Conservation (phyloP, 306 rosid genomes). For the Pterocarpus macrocarpus region DNA sequence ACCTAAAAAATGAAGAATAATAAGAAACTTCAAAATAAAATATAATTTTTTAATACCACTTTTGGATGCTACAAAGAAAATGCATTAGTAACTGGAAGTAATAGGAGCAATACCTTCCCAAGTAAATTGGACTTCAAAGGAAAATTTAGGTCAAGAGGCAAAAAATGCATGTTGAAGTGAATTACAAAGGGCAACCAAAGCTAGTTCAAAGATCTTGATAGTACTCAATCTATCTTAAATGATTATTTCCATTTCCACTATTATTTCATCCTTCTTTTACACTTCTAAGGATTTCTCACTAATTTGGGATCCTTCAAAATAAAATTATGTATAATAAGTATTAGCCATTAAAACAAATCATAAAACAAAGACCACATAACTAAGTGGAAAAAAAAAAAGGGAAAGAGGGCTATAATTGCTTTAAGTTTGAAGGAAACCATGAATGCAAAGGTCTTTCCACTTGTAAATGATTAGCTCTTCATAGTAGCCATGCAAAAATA, state of each 20-base stretch:
- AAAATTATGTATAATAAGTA: conserved; percentile 6
- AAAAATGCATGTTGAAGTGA: conserved; percentile 92
- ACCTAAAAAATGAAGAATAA: not conserved
- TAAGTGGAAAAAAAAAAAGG: not conserved
- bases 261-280: conserved; percentile 64
- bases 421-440: too few species aligned
- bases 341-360: conserved; percentile 37
- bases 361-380: too few species aligned
- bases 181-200: conserved; percentile 86
- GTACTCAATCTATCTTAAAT: conserved; percentile 58
- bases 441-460: conserved; percentile 10
- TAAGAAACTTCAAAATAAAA: not conserved
- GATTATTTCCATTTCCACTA: conserved; percentile 68
- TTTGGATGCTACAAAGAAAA: conserved; percentile 24
- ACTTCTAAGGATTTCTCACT: conserved; percentile 63
- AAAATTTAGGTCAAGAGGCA: conserved; percentile 75
- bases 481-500: conserved; percentile 51
- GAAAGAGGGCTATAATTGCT: too few species aligned
- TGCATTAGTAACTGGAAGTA: conserved; percentile 32
- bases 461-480: conserved; percentile 10
- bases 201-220: conserved; percentile 79
- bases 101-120: conserved; percentile 78
- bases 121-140: conserved; percentile 85
- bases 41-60: not conserved
- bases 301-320: conserved; percentile 66